These are phyloP conservation scores for Parathielavia appendiculata DNA, from an alignment of 495 filamentous ascomycete genomes.

Conservation along the genomic window DNA sequence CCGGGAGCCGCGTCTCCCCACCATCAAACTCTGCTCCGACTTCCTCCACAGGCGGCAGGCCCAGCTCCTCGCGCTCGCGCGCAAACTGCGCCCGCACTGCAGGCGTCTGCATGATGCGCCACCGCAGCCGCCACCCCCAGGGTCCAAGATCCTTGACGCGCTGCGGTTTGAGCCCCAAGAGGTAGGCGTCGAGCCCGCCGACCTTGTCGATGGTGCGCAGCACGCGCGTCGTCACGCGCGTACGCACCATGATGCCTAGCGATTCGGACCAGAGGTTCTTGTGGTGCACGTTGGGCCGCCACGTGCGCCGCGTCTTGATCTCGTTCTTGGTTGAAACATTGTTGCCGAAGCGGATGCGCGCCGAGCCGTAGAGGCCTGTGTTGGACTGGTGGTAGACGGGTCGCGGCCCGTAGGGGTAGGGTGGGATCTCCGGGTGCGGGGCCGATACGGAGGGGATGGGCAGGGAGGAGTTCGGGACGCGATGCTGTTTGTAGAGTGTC, in stretches of 20 bases:
- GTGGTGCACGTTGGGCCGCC: conserved; percentile 81
- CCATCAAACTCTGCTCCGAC: conserved; percentile 6
- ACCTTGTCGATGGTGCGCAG: conserved; percentile 81
- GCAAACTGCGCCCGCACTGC: conserved; percentile 55
- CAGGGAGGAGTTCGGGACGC: conserved; percentile 26
- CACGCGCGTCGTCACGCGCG: conserved; percentile 70
- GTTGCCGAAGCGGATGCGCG: conserved; percentile 85
- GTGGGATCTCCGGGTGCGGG: conserved; percentile 48
- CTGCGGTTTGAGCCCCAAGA: conserved; percentile 65
- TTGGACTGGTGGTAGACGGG: conserved; percentile 81
- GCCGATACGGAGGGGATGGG: conserved; percentile 29
- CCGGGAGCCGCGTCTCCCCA: conserved; percentile 13
- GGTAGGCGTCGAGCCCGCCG: conserved; percentile 86
- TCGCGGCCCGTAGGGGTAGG: conserved; percentile 81
- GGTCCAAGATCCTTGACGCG: conserved; percentile 80
- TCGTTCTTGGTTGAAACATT: conserved; percentile 70
- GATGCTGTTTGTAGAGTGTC: conserved; percentile 24
- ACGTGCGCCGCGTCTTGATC: conserved; percentile 76
- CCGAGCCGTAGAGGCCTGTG: conserved; percentile 74
- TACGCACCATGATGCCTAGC: conserved; percentile 59
- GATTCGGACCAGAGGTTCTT: conserved; percentile 69
- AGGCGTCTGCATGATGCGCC: conserved; percentile 74
- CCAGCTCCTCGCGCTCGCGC: conserved; percentile 45
- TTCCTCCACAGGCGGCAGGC: conserved; percentile 27
- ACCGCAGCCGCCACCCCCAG: conserved; percentile 81